Evolutionary conservation across 2,329 filamentous ascomycete genomes (phyloP), one percentile per base, ranked within the genome.

Genomic region (Rugonectria rugulosa): DNA sequence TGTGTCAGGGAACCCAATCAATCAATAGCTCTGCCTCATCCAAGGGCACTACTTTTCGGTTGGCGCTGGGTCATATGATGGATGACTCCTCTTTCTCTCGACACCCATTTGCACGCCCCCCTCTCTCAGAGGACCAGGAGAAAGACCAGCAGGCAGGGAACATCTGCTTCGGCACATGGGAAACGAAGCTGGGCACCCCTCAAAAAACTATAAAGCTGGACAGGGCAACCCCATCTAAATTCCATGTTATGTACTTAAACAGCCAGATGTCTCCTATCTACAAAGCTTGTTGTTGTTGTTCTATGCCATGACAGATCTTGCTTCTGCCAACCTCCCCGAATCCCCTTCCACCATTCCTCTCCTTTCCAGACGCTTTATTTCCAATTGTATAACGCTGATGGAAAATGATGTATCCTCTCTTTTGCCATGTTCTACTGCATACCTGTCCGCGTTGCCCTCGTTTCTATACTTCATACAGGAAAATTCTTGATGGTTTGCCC

Each of bases 121-220:
- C 40, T 24, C 21, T 59, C 52, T 42, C 54, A 51, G 57, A 46
- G 46, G 50, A 52, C 53, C 52, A 54, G 42, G 56, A 34, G 41
- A 53, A 36, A 42, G 51, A 20, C n/a, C 11, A 32, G 29, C 38
- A 42, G 60, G 48, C 54, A 58, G 44, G 59, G 53, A 59, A 50
- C 40, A 42, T 61, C 17, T 26, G 9, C n/a, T 21, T 38, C 23
- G 42, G 37, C 37, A 41, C 34, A 37, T 27, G 41, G 21, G 37
- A n/a, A 40, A 41, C 47, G 15, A 49, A 56, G 51, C 45, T 41
- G 27, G 43, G 48, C 19, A 56, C 38, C 48, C 40, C 29, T 32
- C 12, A 37, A 43, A 64, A 64, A 67, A 67, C 63, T 67, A 67
- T 67, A 67, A 67, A 67, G 63, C 57, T 62, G 57, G 62, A 63